A percentile compares a stretch with the other conserved stretches of the same genome.
Conservation (phyloP, 331 rosid genomes). For the Pyracantha coccinea region DNA sequence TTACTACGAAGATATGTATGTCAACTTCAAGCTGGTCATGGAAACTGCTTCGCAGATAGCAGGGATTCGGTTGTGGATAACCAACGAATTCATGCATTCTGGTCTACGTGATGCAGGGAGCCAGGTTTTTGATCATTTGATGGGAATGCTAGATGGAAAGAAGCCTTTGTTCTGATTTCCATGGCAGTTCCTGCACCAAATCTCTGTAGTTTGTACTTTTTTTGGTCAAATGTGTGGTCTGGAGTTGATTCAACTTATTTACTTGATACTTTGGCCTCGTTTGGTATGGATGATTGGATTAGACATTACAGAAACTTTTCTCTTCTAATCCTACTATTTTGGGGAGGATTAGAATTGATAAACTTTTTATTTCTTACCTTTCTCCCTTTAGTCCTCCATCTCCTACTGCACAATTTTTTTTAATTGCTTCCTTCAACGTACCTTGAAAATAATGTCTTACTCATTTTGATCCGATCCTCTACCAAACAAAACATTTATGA, state of each 20-base stretch:
- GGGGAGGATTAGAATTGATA: too few relatives aligned
- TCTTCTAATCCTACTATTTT: too few relatives aligned
- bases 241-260: not conserved
- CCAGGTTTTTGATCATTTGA: conserved; percentile 74
- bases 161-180: conserved; percentile 71
- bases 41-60: conserved; percentile 87
- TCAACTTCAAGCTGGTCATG: conserved; percentile 62
- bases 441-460: too few relatives aligned
- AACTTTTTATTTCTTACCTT: too few relatives aligned
- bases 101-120: conserved; percentile 82
- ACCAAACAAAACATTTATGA: too few relatives aligned
- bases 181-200: not conserved
- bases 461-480: too few relatives aligned
- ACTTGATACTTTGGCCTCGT: not conserved
- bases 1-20: conserved; percentile 77
- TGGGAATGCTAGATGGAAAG: conserved; percentile 78
- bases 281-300: too few relatives aligned
- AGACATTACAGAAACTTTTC: too few relatives aligned
- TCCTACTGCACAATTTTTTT: too few relatives aligned
- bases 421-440: too few relatives aligned
- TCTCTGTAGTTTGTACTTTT: not conserved
- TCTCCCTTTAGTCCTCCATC: too few relatives aligned
- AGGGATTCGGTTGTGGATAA: conserved; percentile 82
- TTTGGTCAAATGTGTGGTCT: not conserved
- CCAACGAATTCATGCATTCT: conserved; percentile 94